Percentiles rank a stretch among this genome's conserved stretches.
phyloP scores from a whole-genome alignment of 1,284 basidiomycete species.

The Bjerkandera adusta region DNA sequence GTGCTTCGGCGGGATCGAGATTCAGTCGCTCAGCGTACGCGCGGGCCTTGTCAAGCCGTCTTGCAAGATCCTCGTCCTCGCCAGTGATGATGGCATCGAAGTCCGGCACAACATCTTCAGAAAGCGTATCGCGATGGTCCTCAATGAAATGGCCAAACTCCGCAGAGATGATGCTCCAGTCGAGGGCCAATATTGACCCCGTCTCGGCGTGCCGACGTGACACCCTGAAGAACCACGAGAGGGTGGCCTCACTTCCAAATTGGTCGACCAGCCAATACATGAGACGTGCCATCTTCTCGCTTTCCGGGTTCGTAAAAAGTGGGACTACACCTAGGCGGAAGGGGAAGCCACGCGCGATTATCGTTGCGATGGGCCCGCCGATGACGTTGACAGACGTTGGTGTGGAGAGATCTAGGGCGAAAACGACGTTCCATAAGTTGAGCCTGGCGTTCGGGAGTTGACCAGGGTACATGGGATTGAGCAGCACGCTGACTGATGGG shows the following conservation, averaged over 20 bases:
- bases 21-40: slow-evolving; percentile 56
- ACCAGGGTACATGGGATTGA: slow-evolving; percentile 70
- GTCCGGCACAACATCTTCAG: slow-evolving; percentile 29
- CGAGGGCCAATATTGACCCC: slow-evolving; percentile 35
- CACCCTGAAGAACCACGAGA: slow-evolving; percentile 33
- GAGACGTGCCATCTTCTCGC: slow-evolving; percentile 68
- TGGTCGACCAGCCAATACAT: slow-evolving; percentile 66
- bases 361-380: slow-evolving; percentile 56
- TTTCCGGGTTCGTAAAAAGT: too few species aligned
- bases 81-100: slow-evolving; percentile 44
- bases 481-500: slow-evolving; percentile 38
- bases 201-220: slow-evolving; percentile 33
- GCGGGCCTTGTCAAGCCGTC: slow-evolving; percentile 42
- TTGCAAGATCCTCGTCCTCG: slow-evolving; percentile 24
- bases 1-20: slow-evolving; percentile 34
- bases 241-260: slow-evolving; percentile 62
- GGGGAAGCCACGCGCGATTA: slow-evolving; percentile 73
- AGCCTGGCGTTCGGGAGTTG: slow-evolving; percentile 69
- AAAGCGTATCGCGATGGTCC: slow-evolving; percentile 15
- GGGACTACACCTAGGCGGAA: slow-evolving; percentile 86
- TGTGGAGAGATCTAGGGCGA: slow-evolving; percentile 77
- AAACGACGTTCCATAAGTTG: slow-evolving; percentile 82
- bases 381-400: slow-evolving; percentile 61
- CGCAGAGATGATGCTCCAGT: slow-evolving; percentile 44
- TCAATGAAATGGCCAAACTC: slow-evolving; percentile 40